Conservation (phyloP, 2,329 filamentous ascomycete genomes). For the Hysterium pulicare region DNA sequence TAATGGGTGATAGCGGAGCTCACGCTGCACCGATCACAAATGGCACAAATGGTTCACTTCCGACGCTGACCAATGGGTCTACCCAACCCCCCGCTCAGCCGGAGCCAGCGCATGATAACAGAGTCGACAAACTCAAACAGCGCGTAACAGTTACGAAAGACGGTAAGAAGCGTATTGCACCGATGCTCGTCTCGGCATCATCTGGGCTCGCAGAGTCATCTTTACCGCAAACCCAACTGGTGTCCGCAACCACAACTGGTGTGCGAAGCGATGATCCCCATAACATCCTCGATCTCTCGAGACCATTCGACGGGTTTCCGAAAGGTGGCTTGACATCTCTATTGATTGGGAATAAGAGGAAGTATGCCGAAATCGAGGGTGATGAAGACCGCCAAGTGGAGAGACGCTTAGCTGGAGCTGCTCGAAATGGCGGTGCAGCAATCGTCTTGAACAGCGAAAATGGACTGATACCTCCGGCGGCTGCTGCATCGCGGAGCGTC, state of each 20-base stretch:
- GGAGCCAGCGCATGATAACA: conserved; percentile 48
- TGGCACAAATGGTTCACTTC: conserved; percentile 32
- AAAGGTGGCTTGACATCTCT: conserved; percentile 83
- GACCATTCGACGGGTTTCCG: conserved; percentile 88
- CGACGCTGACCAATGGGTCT: conserved; percentile 44
- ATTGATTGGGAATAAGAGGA: conserved; percentile 90
- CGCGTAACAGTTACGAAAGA: conserved; percentile 94
- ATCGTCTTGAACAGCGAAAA: conserved; percentile 75
- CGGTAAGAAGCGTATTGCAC: conserved; percentile 92
- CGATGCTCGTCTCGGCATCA: conserved; percentile 79
- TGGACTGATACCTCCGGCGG: conserved; percentile 72
- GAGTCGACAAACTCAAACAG: conserved; percentile 73
- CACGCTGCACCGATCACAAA: conserved; percentile 53
- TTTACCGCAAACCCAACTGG: conserved; percentile 80
- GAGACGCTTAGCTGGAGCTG: conserved; percentile 57
- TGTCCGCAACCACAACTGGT: conserved; percentile 67
- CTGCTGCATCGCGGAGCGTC: conserved; percentile 43
- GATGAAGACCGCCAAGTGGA: conserved; percentile 66
- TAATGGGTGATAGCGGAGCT: conserved; percentile 77
- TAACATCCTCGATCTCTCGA: conserved; percentile 82
- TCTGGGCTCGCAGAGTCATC: conserved; percentile 85
- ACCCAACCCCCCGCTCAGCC: conserved; percentile 31
- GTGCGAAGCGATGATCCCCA: conserved; percentile 70
- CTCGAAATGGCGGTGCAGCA: conserved; percentile 65
- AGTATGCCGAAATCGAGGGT: conserved; percentile 67